Evolutionary conservation across 768 basidiomycete genomes (phyloP), one percentile per base, ranked within the genome.

Genomic region (Floccularia luteovirens): DNA sequence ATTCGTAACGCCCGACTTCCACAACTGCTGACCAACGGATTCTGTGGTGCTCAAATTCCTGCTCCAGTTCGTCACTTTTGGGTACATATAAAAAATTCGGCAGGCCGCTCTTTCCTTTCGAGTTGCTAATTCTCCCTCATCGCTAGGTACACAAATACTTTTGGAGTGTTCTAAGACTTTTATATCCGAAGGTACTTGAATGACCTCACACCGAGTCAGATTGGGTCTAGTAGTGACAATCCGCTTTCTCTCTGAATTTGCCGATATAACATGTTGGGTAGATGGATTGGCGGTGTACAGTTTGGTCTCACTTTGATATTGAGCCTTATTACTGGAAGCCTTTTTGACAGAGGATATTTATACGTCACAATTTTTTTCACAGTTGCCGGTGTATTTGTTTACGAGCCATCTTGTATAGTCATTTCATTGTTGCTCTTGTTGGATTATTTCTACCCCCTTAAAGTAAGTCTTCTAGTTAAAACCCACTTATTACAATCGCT

Each of bases 261-360:
- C 25, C 11, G n/a, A n/a, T n/a, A n/a, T n/a, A n/a, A n/a, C n/a
- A n/a, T n/a, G n/a, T 6, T 35, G 24, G 24, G 14, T 38, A 68
- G 66, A 22, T 68, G 67, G 67, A 69, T 79, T 30, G 78, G 77
- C 5, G 73, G 75, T 3, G 51, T 61, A 0, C 75, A 80, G 46
- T 59, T 72, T 13, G 72, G 70, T 43, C 51, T 77, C 14, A 64
- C 69, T 5, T 70, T 77, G 43, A 57, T 64, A 3, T 55, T 63
- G 21, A 74, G 75, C 1, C 58, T 71, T 31, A 36, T 70, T 24
- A 60, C 67, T 2, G 77, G 77, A 13, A 55, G 60, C 22, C 39
- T 66, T 8, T 74, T 77, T 48, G 76, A 78, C 39, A 63, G 61
- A 31, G 77, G 76, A 31, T 72, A 73, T 45, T 74, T 69, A 68